Evolutionary conservation across 192 early-diverging fungal genomes (phyloP), one percentile per base, ranked within the genome.

Genomic region (Umbelopsis isabellina): DNA sequence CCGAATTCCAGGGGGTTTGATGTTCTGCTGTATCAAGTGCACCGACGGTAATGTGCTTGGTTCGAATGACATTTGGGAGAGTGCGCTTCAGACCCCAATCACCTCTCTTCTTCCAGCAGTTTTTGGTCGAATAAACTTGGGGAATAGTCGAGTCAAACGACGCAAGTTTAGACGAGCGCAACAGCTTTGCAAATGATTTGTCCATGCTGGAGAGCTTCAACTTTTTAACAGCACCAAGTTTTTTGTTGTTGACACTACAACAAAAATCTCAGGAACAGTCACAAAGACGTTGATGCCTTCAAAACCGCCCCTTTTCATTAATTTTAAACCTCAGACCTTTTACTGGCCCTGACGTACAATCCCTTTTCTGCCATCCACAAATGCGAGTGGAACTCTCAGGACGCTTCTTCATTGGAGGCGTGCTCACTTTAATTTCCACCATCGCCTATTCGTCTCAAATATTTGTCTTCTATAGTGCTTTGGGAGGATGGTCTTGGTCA

Each of bases 81-180:
- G 82, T 79, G 25, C 91, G 90, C 80, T 93, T 93, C 72, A 93
- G 69, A 16, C 92, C 92, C 91, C 91, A 93, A 70, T 91, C 88
- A 18, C 89, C 90, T 46, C 75, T 78, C 35, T 77, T 74, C 66
- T 84, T 84, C n/a, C 76, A 70, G 20, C 73, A 79, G 49, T 70
- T 73, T 25, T 84, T 80, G 33, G 90, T 87, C 18, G 86, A 87
- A 72, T 93, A 93, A 68, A 93, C 87, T 78, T 93, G 92, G 48
- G 85, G 74, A 65, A 93, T 81, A 52, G 74, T 77, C 49, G 84
- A 80, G 72, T 93, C 90, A 68, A 80, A 91, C 52, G 87, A 84
- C 11, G 92, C 86, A 52, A 92, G 78, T 71, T 84, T 83, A 21
- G 92, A 93, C 72, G 86, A 83, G 51, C 90, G 86, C 68, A 86